Percentiles rank a stretch among this genome's conserved stretches.
Evolutionary conservation across 23 red algal species (phyloP).

Genomic region (Cyanidiococcus yangmingshanensis): DNA sequence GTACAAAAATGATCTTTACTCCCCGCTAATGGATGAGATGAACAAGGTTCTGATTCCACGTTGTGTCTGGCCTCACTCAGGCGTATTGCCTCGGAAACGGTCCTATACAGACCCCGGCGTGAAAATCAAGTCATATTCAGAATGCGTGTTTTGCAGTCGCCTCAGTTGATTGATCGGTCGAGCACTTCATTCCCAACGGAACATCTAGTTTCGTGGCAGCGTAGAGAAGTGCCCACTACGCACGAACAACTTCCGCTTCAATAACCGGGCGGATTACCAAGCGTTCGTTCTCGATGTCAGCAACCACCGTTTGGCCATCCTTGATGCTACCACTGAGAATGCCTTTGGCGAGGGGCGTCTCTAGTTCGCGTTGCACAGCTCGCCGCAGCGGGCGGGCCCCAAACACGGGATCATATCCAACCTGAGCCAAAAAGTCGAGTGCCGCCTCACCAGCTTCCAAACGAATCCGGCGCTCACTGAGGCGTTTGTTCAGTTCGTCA

Average conservation of each 20-base stretch:
- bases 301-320: constrained; percentile 48
- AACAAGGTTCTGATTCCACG: too few relatives aligned
- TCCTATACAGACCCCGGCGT: too few relatives aligned
- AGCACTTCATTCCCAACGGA: too few relatives aligned
- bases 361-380: constrained; percentile 82
- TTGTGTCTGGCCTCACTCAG: too few relatives aligned
- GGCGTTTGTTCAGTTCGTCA: constrained; percentile 52
- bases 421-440: constrained; percentile 56
- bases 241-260: background rate
- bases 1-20: too few relatives aligned
- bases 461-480: constrained; percentile 61
- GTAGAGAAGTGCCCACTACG: too few relatives aligned
- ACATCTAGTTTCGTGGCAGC: too few relatives aligned
- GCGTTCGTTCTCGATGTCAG: constrained; percentile 23
- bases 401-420: constrained; percentile 86
- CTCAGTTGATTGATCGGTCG: too few relatives aligned
- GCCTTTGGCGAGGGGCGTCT: constrained; percentile 83
- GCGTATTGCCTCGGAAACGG: too few relatives aligned
- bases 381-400: constrained; percentile 75
- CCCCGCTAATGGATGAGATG: too few relatives aligned
- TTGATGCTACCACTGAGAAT: constrained; percentile 69
- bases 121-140: too few relatives aligned
- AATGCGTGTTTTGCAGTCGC: too few relatives aligned
- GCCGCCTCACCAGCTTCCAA: constrained; percentile 48
- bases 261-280: background rate